These are phyloP conservation scores for Niebla homalea DNA, from an alignment of 495 filamentous ascomycete genomes.

Conservation along the genomic window DNA sequence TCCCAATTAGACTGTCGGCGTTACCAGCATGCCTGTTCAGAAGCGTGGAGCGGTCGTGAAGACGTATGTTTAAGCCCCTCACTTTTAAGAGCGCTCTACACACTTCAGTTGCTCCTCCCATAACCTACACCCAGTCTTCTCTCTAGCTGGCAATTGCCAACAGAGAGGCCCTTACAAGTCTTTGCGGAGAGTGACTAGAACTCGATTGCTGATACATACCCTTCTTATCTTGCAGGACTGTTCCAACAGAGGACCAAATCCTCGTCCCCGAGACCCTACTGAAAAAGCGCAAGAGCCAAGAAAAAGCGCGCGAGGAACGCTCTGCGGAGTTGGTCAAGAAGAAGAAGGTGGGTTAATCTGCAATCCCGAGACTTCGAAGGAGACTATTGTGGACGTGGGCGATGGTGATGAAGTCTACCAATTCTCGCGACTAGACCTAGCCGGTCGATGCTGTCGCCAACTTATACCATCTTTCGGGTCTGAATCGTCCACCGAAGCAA, in stretches of 20 bases:
- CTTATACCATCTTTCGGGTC: conserved; percentile 99
- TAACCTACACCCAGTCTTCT: conserved; percentile 14
- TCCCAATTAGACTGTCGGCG: no score
- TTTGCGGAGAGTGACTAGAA: background rate
- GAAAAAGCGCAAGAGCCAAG: conserved; percentile 99
- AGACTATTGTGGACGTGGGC: conserved; percentile 15
- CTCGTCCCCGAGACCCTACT: conserved; percentile 95
- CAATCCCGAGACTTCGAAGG: conserved; percentile 13
- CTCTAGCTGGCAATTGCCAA: conserved; percentile 32
- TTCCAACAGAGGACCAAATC: conserved; percentile 81
- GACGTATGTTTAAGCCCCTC: conserved; percentile 10
- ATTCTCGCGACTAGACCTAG: conserved; percentile 72
- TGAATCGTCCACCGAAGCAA: conserved; percentile 41
- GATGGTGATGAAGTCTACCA: conserved; percentile 65
- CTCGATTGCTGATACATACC: no score
- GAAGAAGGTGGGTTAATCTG: conserved; percentile 59
- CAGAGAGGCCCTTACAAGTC: conserved; percentile 23
- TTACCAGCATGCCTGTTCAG: conserved; percentile 35
- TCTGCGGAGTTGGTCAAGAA: conserved; percentile 66
- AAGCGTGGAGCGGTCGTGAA: conserved; percentile 17
- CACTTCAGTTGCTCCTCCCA: conserved; percentile 77
- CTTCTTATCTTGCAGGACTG: conserved; percentile 42
- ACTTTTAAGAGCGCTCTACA: no score
- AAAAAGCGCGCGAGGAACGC: conserved; percentile 87
- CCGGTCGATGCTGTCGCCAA: conserved; percentile 86